Base-by-base conservation (phyloP, 1,284 basidiomycete genomes). In the Tilletia caries region DNA sequence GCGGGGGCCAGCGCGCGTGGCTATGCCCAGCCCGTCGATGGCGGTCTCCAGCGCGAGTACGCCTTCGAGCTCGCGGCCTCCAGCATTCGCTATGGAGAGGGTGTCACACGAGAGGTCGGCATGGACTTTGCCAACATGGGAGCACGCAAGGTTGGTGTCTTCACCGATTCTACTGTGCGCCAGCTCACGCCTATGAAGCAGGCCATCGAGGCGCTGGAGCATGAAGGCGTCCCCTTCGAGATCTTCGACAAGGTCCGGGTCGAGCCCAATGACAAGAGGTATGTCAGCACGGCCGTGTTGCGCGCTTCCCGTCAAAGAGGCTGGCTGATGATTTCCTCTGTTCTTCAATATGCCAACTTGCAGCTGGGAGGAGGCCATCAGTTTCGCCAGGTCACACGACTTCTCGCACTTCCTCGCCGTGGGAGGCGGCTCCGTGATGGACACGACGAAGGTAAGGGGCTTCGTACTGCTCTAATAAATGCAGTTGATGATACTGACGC, bases 11-110 rank as follows among this genome's bases (percentile, higher is more conserved):
- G 67, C 20, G 62, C 72, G 1, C 72, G 82, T 13, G 73, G 75
- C 6, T 85, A 83, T 68, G 94, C 93, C n/a, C 92, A 92, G 0
- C 94, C 94, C 32, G 89, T 92, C 15, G 88, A 92, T 67, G 79
- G 84, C 10, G 32, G 54, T 32, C 65, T 79, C 3, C 69, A 93
- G 84, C 93, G 91, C 82, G 95, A 98, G 85, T 98, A 97, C 83
- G 95, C 95, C 0, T 98, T 97, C 79, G 95, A 98, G 91, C 90
- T 97, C 70, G 92, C 94, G 13, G 94, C 95, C 1, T 91, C 91
- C 65, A 95, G 94, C 82, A 85, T 96, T 70, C 72, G 83, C 3
- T 84, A 77, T 52, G 83, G 83, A 20, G 76, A 81, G 64, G 83
- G 83, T 18, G 83, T 83, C 34, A 83, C 83, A 23, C 71, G 79